These are phyloP conservation scores for Selaginella tamariscina DNA, from an alignment of 75 land plant genomes.

Conservation along the genomic window DNA sequence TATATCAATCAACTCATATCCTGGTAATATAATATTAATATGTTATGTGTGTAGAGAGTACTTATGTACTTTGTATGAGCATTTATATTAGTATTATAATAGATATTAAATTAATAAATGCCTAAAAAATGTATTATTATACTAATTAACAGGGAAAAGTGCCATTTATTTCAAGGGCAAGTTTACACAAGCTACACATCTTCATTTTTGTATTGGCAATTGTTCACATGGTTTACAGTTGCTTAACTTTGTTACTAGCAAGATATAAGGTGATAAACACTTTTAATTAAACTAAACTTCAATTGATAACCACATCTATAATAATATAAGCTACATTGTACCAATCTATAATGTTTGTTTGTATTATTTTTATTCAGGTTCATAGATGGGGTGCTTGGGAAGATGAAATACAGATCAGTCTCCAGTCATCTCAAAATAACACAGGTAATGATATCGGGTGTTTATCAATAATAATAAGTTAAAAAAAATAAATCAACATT, in stretches of 20 bases:
- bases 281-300: not conserved
- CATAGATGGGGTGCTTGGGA: slow-evolving; percentile 18
- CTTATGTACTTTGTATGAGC: not conserved
- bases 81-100: not conserved
- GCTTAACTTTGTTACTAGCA: slow-evolving; percentile 55
- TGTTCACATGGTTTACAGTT: slow-evolving; percentile 65
- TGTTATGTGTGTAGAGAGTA: too few species aligned
- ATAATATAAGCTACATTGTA: too few species aligned
- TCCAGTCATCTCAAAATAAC: not conserved
- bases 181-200: slow-evolving; percentile 75
- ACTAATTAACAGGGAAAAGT: slow-evolving; percentile 47
- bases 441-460: not conserved
- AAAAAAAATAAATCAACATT: not conserved
- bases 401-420: slow-evolving; percentile 8
- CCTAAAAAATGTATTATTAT: too few species aligned
- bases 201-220: slow-evolving; percentile 76
- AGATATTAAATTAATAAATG: not conserved
- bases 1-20: too few species aligned
- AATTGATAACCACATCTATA: too few species aligned
- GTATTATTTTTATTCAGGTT: slow-evolving; percentile 7
- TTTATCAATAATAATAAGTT: not conserved
- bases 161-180: slow-evolving; percentile 54
- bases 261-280: slow-evolving; percentile 35
- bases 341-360: not conserved
- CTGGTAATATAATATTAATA: too few species aligned